These are phyloP conservation scores for Aspergillus carbonarius DNA, from an alignment of 2,329 filamentous ascomycete species.

Conservation along the genomic window DNA sequence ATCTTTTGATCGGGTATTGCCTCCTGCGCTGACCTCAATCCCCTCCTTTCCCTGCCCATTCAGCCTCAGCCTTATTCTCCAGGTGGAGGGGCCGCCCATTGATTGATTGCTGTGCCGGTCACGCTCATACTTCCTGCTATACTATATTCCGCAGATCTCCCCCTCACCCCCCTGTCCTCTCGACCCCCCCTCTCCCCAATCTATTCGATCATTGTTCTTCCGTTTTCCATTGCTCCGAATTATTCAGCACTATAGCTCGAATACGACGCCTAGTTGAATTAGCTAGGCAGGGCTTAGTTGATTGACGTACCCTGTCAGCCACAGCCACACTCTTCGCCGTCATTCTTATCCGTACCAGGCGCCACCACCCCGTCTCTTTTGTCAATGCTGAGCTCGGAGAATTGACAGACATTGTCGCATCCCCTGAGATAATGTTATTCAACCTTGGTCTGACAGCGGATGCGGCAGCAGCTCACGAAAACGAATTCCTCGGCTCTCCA, in stretches of 20 bases:
- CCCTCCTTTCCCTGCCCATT: not conserved
- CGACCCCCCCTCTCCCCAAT: not conserved
- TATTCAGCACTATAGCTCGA: not conserved
- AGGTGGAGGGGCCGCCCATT: not conserved
- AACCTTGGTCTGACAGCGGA: slow-evolving; percentile 46
- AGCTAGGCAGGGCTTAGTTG: not conserved
- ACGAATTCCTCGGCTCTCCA: slow-evolving; percentile 31
- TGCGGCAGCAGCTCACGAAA: slow-evolving; percentile 43
- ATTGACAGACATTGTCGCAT: slow-evolving; percentile 12
- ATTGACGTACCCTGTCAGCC: not conserved
- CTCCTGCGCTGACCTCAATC: slow-evolving; percentile 5
- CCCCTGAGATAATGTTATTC: slow-evolving; percentile 38
- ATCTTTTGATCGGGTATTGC: not conserved
- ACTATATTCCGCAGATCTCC: not conserved
- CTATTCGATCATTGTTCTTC: not conserved
- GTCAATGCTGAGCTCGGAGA: slow-evolving; percentile 18
- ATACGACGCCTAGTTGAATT: not conserved
- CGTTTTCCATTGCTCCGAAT: not conserved
- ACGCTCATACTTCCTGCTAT: slow-evolving; percentile 2
- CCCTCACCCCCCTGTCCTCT: not conserved
- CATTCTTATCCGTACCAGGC: not conserved
- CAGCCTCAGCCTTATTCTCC: slow-evolving; percentile 1
- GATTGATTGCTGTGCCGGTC: slow-evolving; percentile 8
- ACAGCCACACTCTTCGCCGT: not conserved
- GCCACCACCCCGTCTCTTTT: not conserved